These are phyloP conservation scores for Trichoderma gracile DNA, from an alignment of 2,329 filamentous ascomycete species.

Conservation along the genomic window DNA sequence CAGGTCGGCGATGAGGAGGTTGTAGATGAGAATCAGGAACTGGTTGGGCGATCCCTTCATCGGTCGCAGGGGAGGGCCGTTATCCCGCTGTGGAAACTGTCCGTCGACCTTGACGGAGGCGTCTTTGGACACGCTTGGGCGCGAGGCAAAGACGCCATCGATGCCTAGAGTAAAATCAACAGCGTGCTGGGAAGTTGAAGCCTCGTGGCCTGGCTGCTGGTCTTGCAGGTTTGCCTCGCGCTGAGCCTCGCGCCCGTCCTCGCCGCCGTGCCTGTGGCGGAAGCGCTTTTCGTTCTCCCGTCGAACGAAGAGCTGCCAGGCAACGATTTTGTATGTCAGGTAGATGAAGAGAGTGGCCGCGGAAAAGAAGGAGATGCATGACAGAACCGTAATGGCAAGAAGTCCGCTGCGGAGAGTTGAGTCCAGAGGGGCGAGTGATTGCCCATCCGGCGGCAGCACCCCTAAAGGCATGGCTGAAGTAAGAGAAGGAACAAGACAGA, in stretches of 20 bases:
- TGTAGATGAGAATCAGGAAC: conserved; percentile 69
- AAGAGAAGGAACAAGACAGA: background rate
- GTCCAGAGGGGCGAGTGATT: conserved; percentile 32
- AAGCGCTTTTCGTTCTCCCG: conserved; percentile 1
- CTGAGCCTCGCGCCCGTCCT: conserved; percentile 17
- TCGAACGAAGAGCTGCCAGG: conserved; percentile 35
- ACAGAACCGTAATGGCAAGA: conserved; percentile 36
- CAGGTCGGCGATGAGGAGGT: conserved; percentile 67
- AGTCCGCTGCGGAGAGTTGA: conserved; percentile 34
- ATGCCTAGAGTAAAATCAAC: conserved; percentile 41
- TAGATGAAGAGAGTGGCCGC: conserved; percentile 37
- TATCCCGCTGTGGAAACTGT: background rate
- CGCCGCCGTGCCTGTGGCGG: background rate
- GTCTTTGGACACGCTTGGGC: conserved; percentile 3
- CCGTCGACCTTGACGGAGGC: background rate
- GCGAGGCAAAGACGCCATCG: conserved; percentile 38
- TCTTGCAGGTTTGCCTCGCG: conserved; percentile 20
- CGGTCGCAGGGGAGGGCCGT: conserved; percentile 23
- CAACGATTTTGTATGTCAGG: conserved; percentile 36
- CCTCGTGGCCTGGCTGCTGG: background rate
- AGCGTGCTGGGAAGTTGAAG: conserved; percentile 30
- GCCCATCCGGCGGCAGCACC: conserved; percentile 21
- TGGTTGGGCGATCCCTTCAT: conserved; percentile 56
- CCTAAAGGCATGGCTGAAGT: conserved; percentile 1
- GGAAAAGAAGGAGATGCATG: conserved; percentile 37